Percentiles rank a stretch among this genome's conserved stretches.
Conservation (phyloP, 2,329 filamentous ascomycete species). For the Sarocladiaceae sp. region DNA sequence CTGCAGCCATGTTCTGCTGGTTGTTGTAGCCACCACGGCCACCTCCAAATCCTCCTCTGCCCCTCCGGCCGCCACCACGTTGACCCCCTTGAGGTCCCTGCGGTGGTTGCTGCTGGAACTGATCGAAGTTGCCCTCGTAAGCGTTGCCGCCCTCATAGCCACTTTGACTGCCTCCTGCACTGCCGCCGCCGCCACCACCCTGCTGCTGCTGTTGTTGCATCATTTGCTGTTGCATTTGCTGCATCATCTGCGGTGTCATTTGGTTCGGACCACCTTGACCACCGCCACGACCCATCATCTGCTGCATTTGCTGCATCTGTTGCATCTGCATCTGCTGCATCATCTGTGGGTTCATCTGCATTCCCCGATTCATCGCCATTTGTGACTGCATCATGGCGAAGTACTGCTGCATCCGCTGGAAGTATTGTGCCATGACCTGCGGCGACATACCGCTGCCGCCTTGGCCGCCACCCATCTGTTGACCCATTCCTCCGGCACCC, state of each 20-base stretch:
- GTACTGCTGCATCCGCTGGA: conserved; percentile 97
- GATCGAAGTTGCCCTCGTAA: conserved; percentile 19
- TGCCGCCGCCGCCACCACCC: conserved; percentile 16
- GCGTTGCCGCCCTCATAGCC: conserved; percentile 16
- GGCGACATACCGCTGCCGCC: conserved; percentile 75
- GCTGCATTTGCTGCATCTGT: conserved; percentile 36
- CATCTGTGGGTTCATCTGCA: conserved; percentile 51
- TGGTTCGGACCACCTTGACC: conserved; percentile 4
- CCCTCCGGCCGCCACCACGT: conserved; percentile 24
- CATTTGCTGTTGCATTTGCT: conserved; percentile 50
- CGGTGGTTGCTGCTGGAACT: conserved; percentile 46
- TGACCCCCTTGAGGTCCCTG: conserved; percentile 26
- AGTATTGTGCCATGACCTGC: conserved; percentile 97
- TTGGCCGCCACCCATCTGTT: conserved; percentile 49
- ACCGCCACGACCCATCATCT: conserved; percentile 6
- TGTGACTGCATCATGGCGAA: conserved; percentile 93
- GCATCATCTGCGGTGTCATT: conserved; percentile 52
- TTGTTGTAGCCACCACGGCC: conserved; percentile 33
- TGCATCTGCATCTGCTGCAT: conserved; percentile 54
- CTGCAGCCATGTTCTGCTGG: conserved; percentile 5
- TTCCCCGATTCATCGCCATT: conserved; percentile 76
- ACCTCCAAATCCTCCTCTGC: conserved; percentile 22
- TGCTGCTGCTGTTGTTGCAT: conserved; percentile 29
- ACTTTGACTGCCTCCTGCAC: conserved; percentile 15
- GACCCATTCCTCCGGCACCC: conserved; percentile 28